Percentiles rank a stretch among this genome's conserved stretches.
These are phyloP conservation scores for Fusarium sacchari DNA, from an alignment of 2,329 filamentous ascomycete species.

Conservation along the genomic window DNA sequence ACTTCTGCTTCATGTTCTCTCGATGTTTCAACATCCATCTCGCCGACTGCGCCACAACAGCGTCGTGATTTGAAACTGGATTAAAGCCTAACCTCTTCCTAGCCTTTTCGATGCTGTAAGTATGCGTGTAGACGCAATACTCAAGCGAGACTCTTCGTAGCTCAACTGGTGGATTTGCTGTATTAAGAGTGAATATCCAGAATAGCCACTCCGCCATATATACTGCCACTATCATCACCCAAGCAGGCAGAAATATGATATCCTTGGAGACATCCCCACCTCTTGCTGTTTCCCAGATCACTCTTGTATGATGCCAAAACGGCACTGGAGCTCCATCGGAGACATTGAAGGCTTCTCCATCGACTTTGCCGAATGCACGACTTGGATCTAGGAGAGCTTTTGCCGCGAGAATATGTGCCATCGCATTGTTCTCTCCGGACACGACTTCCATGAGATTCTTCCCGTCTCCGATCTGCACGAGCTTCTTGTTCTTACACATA, in stretches of 20 bases:
- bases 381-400: conserved; percentile 40
- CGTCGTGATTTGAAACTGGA: conserved; percentile 24
- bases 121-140: conserved; percentile 34
- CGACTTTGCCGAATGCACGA: conserved; percentile 30
- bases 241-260: conserved; percentile 37
- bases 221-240: conserved; percentile 36
- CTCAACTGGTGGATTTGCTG: conserved; percentile 34
- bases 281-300: conserved; percentile 39
- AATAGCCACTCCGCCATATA: conserved; percentile 34
- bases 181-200: conserved; percentile 40
- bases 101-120: conserved; percentile 22
- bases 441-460: conserved; percentile 43
- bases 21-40: conserved; percentile 22
- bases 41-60: conserved; percentile 1
- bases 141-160: conserved; percentile 36
- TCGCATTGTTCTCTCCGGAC: conserved; percentile 42
- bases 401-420: conserved; percentile 43
- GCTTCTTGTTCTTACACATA: conserved; percentile 51
- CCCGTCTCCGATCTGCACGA: conserved; percentile 43
- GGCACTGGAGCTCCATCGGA: conserved; percentile 46
- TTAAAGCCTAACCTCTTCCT: conserved; percentile 4
- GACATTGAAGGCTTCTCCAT: conserved; percentile 51
- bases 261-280: conserved; percentile 13
- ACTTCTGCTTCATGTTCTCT: not conserved
- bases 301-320: conserved; percentile 46